phyloP scores from a whole-genome alignment of 1,284 basidiomycete genomes.

The Moesziomyces globuligerus region DNA sequence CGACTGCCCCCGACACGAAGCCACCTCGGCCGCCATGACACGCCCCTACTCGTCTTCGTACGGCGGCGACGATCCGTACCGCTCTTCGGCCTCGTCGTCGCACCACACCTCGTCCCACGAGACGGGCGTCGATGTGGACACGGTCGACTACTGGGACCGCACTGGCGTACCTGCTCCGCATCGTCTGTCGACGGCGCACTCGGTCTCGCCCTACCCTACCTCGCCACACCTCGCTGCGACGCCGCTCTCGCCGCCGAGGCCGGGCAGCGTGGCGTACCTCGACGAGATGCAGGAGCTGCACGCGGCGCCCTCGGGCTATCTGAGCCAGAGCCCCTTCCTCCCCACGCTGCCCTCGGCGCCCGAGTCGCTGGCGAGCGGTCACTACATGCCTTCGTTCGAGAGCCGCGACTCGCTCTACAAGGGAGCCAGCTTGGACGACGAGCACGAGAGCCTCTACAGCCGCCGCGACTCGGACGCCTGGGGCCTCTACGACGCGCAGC shows the following conservation, averaged over 20 bases:
- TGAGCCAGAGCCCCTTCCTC: conserved; percentile 13
- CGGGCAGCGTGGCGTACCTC: background rate
- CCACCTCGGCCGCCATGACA: conserved; percentile 1
- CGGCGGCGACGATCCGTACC: conserved; percentile 1
- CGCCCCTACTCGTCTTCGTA: conserved; percentile 9
- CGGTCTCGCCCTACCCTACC: conserved; percentile 29
- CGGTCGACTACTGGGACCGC: conserved; percentile 46
- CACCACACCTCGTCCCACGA: conserved; percentile 1
- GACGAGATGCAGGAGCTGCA: conserved; percentile 36
- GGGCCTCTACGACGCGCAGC: conserved; percentile 26
- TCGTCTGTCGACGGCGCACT: conserved; percentile 29
- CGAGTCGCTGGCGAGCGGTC: conserved; percentile 4
- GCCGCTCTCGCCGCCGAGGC: conserved; percentile 4
- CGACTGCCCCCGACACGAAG: background rate
- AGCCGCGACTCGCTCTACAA: conserved; percentile 30
- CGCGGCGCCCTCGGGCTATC: conserved; percentile 20
- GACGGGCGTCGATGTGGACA: conserved; percentile 37
- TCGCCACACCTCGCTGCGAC: background rate
- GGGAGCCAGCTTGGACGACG: conserved; percentile 11
- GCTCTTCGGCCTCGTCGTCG: conserved; percentile 16
- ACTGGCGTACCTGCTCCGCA: conserved; percentile 27
- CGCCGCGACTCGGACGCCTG: conserved; percentile 31
- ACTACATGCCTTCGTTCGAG: conserved; percentile 29
- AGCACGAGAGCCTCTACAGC: conserved; percentile 17
- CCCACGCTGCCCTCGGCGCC: conserved; percentile 14